Conservation (phyloP, 495 filamentous ascomycete genomes). For the Penicillium malachiteum region DNA sequence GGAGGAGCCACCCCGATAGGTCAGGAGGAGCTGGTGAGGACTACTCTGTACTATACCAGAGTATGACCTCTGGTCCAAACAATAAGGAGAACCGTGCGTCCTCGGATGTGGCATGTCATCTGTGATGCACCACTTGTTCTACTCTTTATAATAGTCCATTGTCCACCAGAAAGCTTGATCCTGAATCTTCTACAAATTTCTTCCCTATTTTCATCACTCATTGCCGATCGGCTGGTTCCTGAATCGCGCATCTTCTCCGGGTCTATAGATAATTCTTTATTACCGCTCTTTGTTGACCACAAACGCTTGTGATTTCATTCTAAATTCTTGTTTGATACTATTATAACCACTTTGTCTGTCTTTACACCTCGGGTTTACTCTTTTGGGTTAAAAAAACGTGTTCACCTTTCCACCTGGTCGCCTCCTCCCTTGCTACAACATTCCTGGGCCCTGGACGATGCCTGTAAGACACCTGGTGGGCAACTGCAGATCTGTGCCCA, state of each 20-base stretch:
- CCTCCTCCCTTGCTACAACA: conserved; percentile 20
- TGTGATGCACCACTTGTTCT: background rate
- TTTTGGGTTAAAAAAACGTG: background rate
- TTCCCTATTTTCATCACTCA: background rate
- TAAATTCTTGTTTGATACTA: background rate
- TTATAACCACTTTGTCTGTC: too few relatives aligned
- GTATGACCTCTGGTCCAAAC: conserved; percentile 7
- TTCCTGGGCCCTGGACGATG: conserved; percentile 24
- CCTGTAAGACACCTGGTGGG: conserved; percentile 6
- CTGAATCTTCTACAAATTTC: conserved; percentile 1
- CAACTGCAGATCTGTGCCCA: conserved; percentile 12
- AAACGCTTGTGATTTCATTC: background rate
- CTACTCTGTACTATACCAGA: conserved; percentile 9
- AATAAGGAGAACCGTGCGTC: conserved; percentile 1
- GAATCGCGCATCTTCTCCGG: background rate
- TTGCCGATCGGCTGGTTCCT: conserved; percentile 14
- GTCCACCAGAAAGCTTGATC: conserved; percentile 11
- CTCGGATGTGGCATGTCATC: conserved; percentile 6
- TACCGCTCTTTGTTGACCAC: too few relatives aligned
- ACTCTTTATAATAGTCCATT: conserved; percentile 8
- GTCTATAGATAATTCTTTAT: background rate
- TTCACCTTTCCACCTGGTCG: background rate
- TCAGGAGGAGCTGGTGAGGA: background rate
- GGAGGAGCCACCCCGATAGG: conserved; percentile 20
- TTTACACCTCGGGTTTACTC: background rate